Base-by-base conservation (phyloP, 2,329 filamentous ascomycete species). In the Cadophora gregata region DNA sequence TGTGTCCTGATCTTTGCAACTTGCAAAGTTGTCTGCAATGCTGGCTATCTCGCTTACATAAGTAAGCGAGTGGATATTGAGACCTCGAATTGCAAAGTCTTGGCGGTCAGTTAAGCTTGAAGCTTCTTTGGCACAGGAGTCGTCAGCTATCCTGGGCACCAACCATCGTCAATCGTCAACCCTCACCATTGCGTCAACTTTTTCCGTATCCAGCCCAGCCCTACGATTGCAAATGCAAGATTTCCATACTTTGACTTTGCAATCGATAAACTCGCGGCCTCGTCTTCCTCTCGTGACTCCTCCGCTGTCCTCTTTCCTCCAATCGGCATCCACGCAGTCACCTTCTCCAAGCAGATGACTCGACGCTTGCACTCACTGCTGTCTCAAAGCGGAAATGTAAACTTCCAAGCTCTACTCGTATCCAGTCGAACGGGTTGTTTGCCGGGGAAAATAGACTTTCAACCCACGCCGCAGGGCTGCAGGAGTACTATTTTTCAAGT, bases 401-500 rank as follows among this genome's bases (percentile, higher is more conserved):
- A 56, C 31, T 10, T 4, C 48, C 48, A 27, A 51, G 48, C 21
- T 10, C 16, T 16, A 3, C 47, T 48, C n/a, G 9, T 25, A 48
- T 6, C 47, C 47, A 48, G 25, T 27, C 10, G 10, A 51, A 21
- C 42, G 42, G 42, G 4, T 45, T 45, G 42, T 45, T 45, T 45
- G 19, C 42, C 42, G 42, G 42, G 21, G 6, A n/a, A 9, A 21
- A 45, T 45, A 45, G 42, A 45, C 42, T 45, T 19, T 21, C 10
- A 8, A 36, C 53, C 53, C 53, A 56, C 53, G 53, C 53, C 53
- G 53, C 53, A 56, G 53, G 53, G 53, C 53, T 56, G 53, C 53
- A 56, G 29, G 16, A 56, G 21, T 3, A 56, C n/a, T 36, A 1
- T 38, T 33, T 33, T n/a, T 56, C 53, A 21, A 21, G 4, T 24